Percentiles rank a stretch among this genome's conserved stretches.
Evolutionary conservation across 2,329 filamentous ascomycete species (phyloP).

Genomic region (Pseudogymnoascus sp.): DNA sequence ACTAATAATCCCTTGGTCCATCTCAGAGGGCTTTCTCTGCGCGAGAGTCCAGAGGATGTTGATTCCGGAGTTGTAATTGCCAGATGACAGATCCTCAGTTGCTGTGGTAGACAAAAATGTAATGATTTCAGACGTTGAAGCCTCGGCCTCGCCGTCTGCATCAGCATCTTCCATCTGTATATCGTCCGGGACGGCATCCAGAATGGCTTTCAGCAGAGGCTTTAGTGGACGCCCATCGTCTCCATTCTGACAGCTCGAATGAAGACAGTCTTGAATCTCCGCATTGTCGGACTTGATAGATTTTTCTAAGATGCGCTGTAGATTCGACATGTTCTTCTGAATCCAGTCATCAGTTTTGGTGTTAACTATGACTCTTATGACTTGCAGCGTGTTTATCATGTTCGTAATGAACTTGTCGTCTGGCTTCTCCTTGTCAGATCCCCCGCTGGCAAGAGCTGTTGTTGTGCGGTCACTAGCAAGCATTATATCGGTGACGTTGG

Average conservation of each 20-base stretch:
- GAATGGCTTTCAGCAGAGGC: conserved; percentile 69
- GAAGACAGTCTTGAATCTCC: conserved; percentile 88
- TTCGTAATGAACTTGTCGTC: conserved; percentile 77
- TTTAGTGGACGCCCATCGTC: conserved; percentile 63
- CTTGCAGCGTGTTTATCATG: conserved; percentile 89
- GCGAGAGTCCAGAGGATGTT: conserved; percentile 91
- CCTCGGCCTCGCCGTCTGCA: conserved; percentile 75
- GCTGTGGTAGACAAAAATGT: conserved; percentile 77
- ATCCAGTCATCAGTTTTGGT: conserved; percentile 89
- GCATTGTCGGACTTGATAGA: conserved; percentile 78
- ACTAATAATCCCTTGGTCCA: conserved; percentile 73
- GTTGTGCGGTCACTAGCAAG: conserved; percentile 71
- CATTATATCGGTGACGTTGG: conserved; percentile 80
- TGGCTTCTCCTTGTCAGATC: conserved; percentile 57
- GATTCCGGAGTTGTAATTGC: conserved; percentile 77
- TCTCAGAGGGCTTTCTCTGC: conserved; percentile 71
- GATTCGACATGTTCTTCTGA: conserved; percentile 60
- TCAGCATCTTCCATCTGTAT: conserved; percentile 65
- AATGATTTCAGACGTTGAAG: conserved; percentile 77
- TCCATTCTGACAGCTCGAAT: conserved; percentile 57
- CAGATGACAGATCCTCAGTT: conserved; percentile 74
- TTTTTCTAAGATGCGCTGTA: conserved; percentile 88
- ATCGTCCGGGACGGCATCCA: conserved; percentile 81
- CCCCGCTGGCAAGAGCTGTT: conserved; percentile 41
- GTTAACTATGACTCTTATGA: conserved; percentile 81